Evolutionary conservation across 2,329 filamentous ascomycete species (phyloP).

Genomic region (Ceratocystis ficicola): DNA sequence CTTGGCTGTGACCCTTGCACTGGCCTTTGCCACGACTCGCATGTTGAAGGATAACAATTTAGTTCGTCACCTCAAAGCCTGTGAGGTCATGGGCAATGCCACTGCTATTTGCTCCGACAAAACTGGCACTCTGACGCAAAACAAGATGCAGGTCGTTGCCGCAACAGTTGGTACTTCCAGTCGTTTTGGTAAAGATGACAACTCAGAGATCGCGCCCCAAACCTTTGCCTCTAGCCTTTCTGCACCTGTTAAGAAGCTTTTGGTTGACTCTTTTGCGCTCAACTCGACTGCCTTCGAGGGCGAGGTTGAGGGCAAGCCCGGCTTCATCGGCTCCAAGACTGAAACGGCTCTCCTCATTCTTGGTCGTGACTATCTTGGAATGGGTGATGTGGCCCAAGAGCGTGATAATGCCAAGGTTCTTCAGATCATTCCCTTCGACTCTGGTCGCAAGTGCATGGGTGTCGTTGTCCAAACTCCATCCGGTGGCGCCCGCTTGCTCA

Average conservation of each 20-base stretch:
- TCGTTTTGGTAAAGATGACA: constrained; percentile 38
- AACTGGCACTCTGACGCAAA: constrained; percentile 55
- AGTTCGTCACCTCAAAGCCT: constrained; percentile 63
- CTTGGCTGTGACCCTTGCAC: constrained; percentile 62
- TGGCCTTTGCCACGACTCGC: constrained; percentile 64
- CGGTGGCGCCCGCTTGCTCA: constrained; percentile 43
- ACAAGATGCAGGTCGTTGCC: constrained; percentile 56
- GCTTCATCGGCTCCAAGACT: constrained; percentile 66
- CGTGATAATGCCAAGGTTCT: constrained; percentile 47
- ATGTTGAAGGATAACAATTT: constrained; percentile 71
- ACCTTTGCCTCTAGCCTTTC: constrained; percentile 39
- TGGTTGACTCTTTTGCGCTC: constrained; percentile 48
- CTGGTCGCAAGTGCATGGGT: constrained; percentile 60
- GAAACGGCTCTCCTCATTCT: constrained; percentile 63
- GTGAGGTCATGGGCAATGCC: constrained; percentile 71
- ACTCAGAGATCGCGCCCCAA: constrained; percentile 33
- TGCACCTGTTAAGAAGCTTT: constrained; percentile 38
- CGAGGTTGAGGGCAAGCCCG: constrained; percentile 51
- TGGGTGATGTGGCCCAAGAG: constrained; percentile 53
- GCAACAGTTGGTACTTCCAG: constrained; percentile 45
- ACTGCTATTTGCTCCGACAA: constrained; percentile 60
- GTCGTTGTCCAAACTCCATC: constrained; percentile 42
- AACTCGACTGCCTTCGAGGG: constrained; percentile 69
- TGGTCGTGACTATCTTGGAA: constrained; percentile 52
- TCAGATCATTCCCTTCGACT: constrained; percentile 65